These are phyloP conservation scores for Aphanomyces euteiches DNA, from an alignment of 352 stramenopile genomes.

Conservation along the genomic window DNA sequence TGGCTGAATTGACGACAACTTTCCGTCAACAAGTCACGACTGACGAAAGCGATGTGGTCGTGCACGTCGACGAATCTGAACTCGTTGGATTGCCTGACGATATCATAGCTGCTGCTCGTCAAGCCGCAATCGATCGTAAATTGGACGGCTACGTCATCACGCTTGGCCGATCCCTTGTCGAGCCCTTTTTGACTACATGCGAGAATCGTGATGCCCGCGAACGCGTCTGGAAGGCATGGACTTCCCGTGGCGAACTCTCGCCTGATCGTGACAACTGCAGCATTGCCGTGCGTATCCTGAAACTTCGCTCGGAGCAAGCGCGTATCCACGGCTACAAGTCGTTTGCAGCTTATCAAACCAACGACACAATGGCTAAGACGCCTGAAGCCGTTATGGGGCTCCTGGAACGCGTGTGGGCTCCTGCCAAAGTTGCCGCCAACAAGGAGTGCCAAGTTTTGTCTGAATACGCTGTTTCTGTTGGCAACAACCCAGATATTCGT, in stretches of 20 bases:
- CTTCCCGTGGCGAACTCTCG: slow-evolving; percentile 45
- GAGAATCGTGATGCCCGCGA: slow-evolving; percentile 47
- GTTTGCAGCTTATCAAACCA: slow-evolving; percentile 57
- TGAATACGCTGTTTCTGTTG: slow-evolving; percentile 43
- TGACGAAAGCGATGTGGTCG: slow-evolving; percentile 55
- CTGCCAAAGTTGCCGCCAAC: slow-evolving; percentile 50
- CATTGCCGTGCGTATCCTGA: slow-evolving; percentile 54
- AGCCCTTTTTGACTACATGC: slow-evolving; percentile 58
- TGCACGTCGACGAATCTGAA: slow-evolving; percentile 44
- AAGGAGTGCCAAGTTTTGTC: slow-evolving; percentile 47
- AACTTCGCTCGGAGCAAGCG: slow-evolving; percentile 46
- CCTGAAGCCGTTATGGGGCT: slow-evolving; percentile 51
- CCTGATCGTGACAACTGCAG: slow-evolving; percentile 47
- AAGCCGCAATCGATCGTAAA: slow-evolving; percentile 48
- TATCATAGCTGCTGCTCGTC: slow-evolving; percentile 46
- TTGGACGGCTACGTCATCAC: slow-evolving; percentile 54
- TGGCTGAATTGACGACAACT: slow-evolving; percentile 49
- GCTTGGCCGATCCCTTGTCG: slow-evolving; percentile 48
- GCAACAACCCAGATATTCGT: slow-evolving; percentile 45
- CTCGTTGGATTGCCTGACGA: slow-evolving; percentile 48
- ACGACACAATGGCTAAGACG: slow-evolving; percentile 63
- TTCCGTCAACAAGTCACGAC: slow-evolving; percentile 66
- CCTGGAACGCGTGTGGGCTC: slow-evolving; percentile 34
- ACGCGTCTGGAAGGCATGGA: slow-evolving; percentile 53
- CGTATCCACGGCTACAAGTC: slow-evolving; percentile 45